phyloP scores from a whole-genome alignment of 2,329 filamentous ascomycete species.

The Aspergillus ustus region DNA sequence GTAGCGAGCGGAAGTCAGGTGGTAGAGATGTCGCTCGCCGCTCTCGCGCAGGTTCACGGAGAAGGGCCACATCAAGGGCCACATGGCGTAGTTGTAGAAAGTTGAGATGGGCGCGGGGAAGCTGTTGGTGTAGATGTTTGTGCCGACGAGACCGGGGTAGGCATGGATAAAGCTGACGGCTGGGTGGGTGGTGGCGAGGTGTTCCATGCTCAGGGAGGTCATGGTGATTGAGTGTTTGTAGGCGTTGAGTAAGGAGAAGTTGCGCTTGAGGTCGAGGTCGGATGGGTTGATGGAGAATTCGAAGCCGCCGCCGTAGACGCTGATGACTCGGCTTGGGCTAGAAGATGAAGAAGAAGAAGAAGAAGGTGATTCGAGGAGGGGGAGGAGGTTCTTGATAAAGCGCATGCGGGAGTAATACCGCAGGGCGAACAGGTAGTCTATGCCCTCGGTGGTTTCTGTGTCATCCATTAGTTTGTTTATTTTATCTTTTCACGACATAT shows the following conservation, averaged over 20 bases:
- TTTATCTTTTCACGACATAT: not conserved
- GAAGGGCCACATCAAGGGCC: slow-evolving; percentile 17
- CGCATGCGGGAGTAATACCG: slow-evolving; percentile 38
- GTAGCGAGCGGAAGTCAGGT: slow-evolving; percentile 17
- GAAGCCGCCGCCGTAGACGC: slow-evolving; percentile 56
- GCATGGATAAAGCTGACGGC: slow-evolving; percentile 56
- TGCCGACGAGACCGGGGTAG: slow-evolving; percentile 54
- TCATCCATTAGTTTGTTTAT: no score
- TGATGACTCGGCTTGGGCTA: slow-evolving; percentile 57
- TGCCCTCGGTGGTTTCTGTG: slow-evolving; percentile 33
- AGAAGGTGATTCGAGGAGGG: slow-evolving; percentile 17
- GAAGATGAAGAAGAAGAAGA: not conserved
- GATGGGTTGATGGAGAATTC: slow-evolving; percentile 54
- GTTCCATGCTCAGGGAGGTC: slow-evolving; percentile 55
- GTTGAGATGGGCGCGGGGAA: slow-evolving; percentile 13
- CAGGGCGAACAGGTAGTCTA: slow-evolving; percentile 31
- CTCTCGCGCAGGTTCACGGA: slow-evolving; percentile 15
- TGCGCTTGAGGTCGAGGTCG: slow-evolving; percentile 46
- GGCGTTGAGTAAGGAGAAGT: slow-evolving; percentile 29
- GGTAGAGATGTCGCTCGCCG: slow-evolving; percentile 23
- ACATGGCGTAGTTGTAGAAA: slow-evolving; percentile 15
- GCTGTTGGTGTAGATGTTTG: slow-evolving; percentile 38
- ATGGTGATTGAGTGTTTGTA: slow-evolving; percentile 52
- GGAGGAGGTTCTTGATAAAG: slow-evolving; percentile 37
- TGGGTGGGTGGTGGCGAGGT: slow-evolving; percentile 53